phyloP scores from a whole-genome alignment of 2,329 filamentous ascomycete genomes.

The Hypocrella siamensis region DNA sequence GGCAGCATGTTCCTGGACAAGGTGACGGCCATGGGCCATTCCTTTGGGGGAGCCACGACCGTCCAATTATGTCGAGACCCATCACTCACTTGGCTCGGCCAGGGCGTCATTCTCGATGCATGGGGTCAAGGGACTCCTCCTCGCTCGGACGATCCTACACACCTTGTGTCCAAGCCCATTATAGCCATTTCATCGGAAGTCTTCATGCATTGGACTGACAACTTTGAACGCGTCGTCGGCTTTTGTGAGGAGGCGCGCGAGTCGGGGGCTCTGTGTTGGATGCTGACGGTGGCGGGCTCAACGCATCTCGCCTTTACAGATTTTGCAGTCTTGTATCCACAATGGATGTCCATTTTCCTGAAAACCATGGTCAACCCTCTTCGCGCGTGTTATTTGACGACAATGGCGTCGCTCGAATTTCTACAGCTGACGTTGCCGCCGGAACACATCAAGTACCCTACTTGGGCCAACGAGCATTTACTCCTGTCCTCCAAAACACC shows the following conservation, averaged over 20 bases:
- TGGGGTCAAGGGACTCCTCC: slow-evolving; percentile 39
- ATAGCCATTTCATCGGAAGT: slow-evolving; percentile 52
- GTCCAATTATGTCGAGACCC: slow-evolving; percentile 41
- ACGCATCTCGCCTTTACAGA: slow-evolving; percentile 52
- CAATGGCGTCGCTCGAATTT: slow-evolving; percentile 47
- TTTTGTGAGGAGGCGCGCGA: slow-evolving; percentile 40
- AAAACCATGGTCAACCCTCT: slow-evolving; percentile 49
- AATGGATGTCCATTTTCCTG: slow-evolving; percentile 38
- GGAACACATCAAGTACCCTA: slow-evolving; percentile 29
- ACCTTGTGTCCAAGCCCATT: slow-evolving; percentile 34
- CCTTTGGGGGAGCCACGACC: slow-evolving; percentile 49
- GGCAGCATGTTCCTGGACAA: slow-evolving; percentile 36
- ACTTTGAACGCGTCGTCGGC: slow-evolving; percentile 40
- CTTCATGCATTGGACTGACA: slow-evolving; percentile 54
- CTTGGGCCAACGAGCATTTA: slow-evolving; percentile 37
- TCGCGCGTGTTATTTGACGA: slow-evolving; percentile 46
- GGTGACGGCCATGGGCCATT: slow-evolving; percentile 49
- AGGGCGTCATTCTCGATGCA: slow-evolving; percentile 51
- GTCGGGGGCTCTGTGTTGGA: slow-evolving; percentile 29
- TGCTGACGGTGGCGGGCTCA: slow-evolving; percentile 39
- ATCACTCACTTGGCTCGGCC: slow-evolving; percentile 39
- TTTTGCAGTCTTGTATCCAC: slow-evolving; percentile 48
- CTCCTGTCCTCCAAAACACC: slow-evolving; percentile 24
- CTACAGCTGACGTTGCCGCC: slow-evolving; percentile 34
- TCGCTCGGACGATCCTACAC: slow-evolving; percentile 24